Evolutionary conservation across 371 early-diverging fungal genomes (phyloP).

Genomic region (Lichtheimia ramosa): DNA sequence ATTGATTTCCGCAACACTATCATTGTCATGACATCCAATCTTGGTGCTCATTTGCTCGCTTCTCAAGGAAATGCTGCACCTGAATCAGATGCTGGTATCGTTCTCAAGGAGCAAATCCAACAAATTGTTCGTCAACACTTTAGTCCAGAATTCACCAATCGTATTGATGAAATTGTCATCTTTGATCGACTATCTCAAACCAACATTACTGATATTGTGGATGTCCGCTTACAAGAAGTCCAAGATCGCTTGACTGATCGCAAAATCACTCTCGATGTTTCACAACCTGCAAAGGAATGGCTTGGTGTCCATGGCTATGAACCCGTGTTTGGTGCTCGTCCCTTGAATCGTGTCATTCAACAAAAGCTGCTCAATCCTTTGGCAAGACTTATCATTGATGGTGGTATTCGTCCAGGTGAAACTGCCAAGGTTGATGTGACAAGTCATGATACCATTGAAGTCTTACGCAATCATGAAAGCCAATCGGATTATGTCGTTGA

Average conservation of each 20-base stretch:
- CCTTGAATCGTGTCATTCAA: slow-evolving; percentile 82
- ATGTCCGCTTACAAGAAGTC: slow-evolving; percentile 79
- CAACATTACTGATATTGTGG: slow-evolving; percentile 78
- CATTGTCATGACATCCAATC: slow-evolving; percentile 91
- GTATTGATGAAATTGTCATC: slow-evolving; percentile 85
- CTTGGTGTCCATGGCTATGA: slow-evolving; percentile 80
- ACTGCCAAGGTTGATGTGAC: slow-evolving; percentile 49
- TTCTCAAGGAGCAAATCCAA: slow-evolving; percentile 63
- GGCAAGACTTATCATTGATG: slow-evolving; percentile 77
- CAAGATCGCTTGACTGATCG: slow-evolving; percentile 74
- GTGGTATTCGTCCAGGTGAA: slow-evolving; percentile 71
- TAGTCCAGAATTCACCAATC: slow-evolving; percentile 90
- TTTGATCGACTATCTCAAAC: slow-evolving; percentile 80
- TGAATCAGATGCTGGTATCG: slow-evolving; percentile 24
- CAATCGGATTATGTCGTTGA: slow-evolving; percentile 39
- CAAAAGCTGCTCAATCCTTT: slow-evolving; percentile 80
- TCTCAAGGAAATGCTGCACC: slow-evolving; percentile 22
- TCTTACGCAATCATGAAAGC: slow-evolving; percentile 50
- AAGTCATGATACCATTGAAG: slow-evolving; percentile 25
- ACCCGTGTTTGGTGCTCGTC: slow-evolving; percentile 86
- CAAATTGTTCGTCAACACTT: slow-evolving; percentile 79
- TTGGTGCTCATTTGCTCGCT: slow-evolving; percentile 62
- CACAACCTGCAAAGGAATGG: slow-evolving; percentile 73
- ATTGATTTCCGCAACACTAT: slow-evolving; percentile 93
- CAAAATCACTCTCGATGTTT: slow-evolving; percentile 66